phyloP scores from a whole-genome alignment of 345 rosid species.

The Zanthoxylum bungeanum region DNA sequence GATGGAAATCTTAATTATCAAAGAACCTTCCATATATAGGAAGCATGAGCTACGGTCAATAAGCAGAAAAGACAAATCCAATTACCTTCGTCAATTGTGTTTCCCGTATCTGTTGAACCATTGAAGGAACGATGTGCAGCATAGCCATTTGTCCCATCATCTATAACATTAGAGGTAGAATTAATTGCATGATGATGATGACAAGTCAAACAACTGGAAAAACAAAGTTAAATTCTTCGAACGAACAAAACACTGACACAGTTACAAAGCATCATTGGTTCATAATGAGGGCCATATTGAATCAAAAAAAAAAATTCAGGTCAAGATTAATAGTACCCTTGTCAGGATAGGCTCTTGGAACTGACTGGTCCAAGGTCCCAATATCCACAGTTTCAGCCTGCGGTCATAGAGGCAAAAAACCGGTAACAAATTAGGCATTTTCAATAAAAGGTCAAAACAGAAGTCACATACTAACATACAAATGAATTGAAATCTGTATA shows the following conservation, averaged over 20 bases:
- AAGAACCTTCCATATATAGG: no score
- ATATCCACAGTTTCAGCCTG: constrained; percentile 62
- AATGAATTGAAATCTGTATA: no score
- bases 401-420: constrained; percentile 28
- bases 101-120: constrained; percentile 39
- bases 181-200: background rate
- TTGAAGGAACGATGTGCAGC: constrained; percentile 28
- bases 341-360: constrained; percentile 50
- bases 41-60: background rate
- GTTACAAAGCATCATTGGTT: background rate
- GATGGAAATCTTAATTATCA: background rate
- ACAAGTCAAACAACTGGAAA: background rate
- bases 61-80: constrained; percentile 8
- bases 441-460: background rate
- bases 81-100: constrained; percentile 57
- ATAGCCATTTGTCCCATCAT: constrained; percentile 50
- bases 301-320: background rate
- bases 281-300: background rate
- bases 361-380: constrained; percentile 58
- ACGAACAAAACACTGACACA: constrained; percentile 3
- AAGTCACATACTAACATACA: no score
- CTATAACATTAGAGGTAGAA: constrained; percentile 28
- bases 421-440: constrained; percentile 6
- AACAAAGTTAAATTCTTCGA: constrained; percentile 3
- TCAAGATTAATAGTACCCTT: constrained; percentile 41